phyloP scores from a whole-genome alignment of 805 yeast genomes.

The Candida wancherniae region DNA sequence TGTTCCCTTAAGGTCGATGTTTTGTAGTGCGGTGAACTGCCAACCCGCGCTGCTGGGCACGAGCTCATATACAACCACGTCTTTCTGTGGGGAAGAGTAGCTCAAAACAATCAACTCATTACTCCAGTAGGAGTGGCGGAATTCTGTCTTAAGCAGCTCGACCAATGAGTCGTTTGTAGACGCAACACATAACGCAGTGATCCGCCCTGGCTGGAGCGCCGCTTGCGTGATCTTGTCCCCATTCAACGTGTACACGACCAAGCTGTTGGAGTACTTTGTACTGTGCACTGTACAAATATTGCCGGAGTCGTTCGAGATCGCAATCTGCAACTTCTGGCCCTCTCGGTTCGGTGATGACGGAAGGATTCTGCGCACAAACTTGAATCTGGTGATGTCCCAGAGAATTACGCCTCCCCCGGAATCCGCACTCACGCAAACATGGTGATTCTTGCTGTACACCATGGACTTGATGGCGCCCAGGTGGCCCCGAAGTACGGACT shows the following conservation, averaged over 20 bases:
- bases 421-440: constrained; percentile 53
- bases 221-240: constrained; percentile 40
- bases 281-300: constrained; percentile 38
- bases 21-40: constrained; percentile 11
- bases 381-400: constrained; percentile 61
- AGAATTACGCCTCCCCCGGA: constrained; percentile 47
- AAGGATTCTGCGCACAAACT: constrained; percentile 40
- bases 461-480: constrained; percentile 42
- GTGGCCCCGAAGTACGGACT: constrained; percentile 56
- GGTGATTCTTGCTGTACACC: constrained; percentile 47
- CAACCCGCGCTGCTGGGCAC: constrained; percentile 11
- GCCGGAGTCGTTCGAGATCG: constrained; percentile 55
- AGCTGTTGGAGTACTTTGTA: constrained; percentile 11
- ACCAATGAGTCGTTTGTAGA: constrained; percentile 25
- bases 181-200: constrained; percentile 26
- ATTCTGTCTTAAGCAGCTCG: constrained; percentile 19
- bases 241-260: constrained; percentile 48
- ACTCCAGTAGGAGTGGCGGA: constrained; percentile 35
- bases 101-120: constrained; percentile 31
- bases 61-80: constrained; percentile 22
- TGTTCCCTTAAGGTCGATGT: constrained; percentile 5
- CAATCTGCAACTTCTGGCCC: constrained; percentile 25
- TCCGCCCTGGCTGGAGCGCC: constrained; percentile 14
- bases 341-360: constrained; percentile 14
- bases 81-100: constrained; percentile 14